Evolutionary conservation across 2,329 filamentous ascomycete species (phyloP).

Genomic region (Penicillium crustosum): DNA sequence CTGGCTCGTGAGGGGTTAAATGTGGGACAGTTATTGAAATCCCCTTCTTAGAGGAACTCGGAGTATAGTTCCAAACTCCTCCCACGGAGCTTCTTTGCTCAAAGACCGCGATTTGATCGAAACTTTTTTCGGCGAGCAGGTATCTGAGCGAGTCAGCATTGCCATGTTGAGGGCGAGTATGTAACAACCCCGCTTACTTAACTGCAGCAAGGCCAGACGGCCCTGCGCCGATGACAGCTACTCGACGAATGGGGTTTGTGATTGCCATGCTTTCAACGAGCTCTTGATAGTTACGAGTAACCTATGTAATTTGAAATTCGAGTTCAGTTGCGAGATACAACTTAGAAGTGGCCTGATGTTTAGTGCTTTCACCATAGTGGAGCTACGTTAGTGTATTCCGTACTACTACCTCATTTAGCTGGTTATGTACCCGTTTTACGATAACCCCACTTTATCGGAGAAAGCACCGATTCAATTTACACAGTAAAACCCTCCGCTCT

Average conservation of each 20-base stretch:
- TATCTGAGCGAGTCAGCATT: conserved; percentile 53
- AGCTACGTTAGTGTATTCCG: conserved; percentile 3
- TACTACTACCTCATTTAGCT: no score
- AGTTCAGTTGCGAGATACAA: background rate
- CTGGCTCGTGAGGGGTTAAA: conserved; percentile 59
- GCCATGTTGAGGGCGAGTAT: background rate
- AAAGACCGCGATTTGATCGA: conserved; percentile 71
- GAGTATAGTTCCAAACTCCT: conserved; percentile 82
- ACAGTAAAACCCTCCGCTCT: no score
- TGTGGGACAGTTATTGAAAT: conserved; percentile 60
- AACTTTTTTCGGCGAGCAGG: conserved; percentile 68
- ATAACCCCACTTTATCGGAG: no score
- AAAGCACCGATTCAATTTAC: no score
- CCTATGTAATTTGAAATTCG: background rate
- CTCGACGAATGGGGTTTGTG: conserved; percentile 32
- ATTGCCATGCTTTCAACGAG: conserved; percentile 19
- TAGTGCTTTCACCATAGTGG: conserved; percentile 23
- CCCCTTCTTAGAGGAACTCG: conserved; percentile 48
- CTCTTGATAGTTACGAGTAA: background rate
- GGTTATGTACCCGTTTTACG: no score
- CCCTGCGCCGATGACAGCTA: conserved; percentile 82
- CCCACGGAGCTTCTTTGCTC: conserved; percentile 77
- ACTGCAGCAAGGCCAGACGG: conserved; percentile 75
- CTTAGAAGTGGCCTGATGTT: background rate
- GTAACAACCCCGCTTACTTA: conserved; percentile 50